Evolutionary conservation across 495 filamentous ascomycete species (phyloP).

Genomic region (Jackrogersella multiformis): DNA sequence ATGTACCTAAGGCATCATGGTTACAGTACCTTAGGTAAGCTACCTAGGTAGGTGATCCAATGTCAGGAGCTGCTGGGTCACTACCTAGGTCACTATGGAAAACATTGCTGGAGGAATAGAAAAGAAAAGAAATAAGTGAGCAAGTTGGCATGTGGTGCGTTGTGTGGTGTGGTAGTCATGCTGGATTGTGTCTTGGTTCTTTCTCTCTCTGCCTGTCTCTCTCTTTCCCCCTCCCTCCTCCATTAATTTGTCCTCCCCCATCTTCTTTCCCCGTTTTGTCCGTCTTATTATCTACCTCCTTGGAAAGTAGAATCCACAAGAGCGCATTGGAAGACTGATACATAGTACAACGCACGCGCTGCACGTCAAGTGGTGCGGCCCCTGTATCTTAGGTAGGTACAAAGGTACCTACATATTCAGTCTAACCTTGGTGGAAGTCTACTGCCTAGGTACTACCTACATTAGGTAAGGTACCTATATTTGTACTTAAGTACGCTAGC

Average conservation of each 20-base stretch:
- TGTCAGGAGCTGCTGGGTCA: no score
- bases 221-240: slow-evolving; percentile 9
- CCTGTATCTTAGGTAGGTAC: slow-evolving; percentile 26
- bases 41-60: no score
- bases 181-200: slow-evolving; percentile 13
- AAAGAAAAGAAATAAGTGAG: slow-evolving; percentile 18
- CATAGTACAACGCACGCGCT: slow-evolving; percentile 25
- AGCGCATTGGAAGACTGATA: slow-evolving; percentile 27
- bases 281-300: slow-evolving; percentile 20
- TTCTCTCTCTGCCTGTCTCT: neutral
- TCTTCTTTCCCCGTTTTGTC: slow-evolving; percentile 6
- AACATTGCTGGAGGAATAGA: no score
- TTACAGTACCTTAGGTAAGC: no score
- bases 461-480: no score
- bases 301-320: slow-evolving; percentile 29
- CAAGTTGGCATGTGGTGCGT: slow-evolving; percentile 37
- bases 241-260: slow-evolving; percentile 17
- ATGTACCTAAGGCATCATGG: no score
- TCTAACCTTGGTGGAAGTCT: neutral
- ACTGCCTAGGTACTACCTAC: no score
- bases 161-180: slow-evolving; percentile 36
- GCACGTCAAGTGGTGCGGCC: slow-evolving; percentile 28
- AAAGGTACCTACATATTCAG: slow-evolving; percentile 7
- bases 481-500: no score
- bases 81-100: no score